Evolutionary conservation across 805 yeast species (phyloP), one percentile per base, ranked within the genome.

Genomic region (Nakazawaea molendinolei): DNA sequence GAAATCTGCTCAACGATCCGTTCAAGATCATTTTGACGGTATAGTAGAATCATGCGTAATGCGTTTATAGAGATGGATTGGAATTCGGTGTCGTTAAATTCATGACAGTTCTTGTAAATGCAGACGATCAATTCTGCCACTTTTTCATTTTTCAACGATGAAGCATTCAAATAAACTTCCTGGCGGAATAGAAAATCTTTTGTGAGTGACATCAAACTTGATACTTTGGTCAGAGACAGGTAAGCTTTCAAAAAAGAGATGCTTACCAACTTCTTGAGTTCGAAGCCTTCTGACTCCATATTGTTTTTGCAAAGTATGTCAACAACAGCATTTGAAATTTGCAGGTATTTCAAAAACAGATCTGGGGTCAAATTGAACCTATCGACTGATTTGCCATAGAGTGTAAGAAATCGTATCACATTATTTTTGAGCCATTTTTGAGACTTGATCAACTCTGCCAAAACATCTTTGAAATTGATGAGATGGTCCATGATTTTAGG

Each of bases 361-460:
- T 28, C 23, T 2, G 9, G 19, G 18, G 22, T 18, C 8, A 23
- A 15, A 5, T 29, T 22, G 8, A 16, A 10, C 4, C 10, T 24
- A 5, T 28, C 27, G 10, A 17, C 13, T 14, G 26, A 17, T 4
- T 29, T 33, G 3, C 31, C 9, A 16, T 13, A 29, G n/a, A 24
- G 17, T 14, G 24, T 22, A 12, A 36, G 12, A 30, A 36, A 5
- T 40, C 40, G n/a, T 51, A 49, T 23, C 61, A 48, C n/a, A 62
- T 42, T 5, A 51, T 42, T 7, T 53, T 47, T 41, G 59, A 70
- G 14, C 67, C 49, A 39, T 59, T 58, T 10, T 61, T 50, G 13
- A 61, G 45, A 14, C 47, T 25, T 33, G 8, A 39, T 18, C 9
- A 46, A 15, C 4, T 33, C 28, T 3, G 39, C 34, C 7, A 44